phyloP scores from a whole-genome alignment of 345 rosid genomes.

The Eucalyptus sp. region DNA sequence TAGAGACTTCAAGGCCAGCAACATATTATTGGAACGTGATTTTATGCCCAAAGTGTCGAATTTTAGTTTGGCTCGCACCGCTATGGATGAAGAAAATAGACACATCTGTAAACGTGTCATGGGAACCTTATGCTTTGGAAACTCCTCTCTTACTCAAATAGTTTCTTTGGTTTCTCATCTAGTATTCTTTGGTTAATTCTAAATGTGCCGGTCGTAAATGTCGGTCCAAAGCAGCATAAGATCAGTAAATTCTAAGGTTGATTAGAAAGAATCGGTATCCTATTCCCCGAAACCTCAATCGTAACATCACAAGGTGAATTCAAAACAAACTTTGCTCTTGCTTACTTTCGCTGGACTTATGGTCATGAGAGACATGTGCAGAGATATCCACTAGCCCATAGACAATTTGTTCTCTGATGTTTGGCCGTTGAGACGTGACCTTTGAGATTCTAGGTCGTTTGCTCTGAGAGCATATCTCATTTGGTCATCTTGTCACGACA shows the following conservation, averaged over 20 bases:
- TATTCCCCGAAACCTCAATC: background rate
- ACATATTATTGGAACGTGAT: conserved; percentile 78
- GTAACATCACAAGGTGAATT: background rate
- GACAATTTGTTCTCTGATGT: background rate
- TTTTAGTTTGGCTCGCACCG: conserved; percentile 71
- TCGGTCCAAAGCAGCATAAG: background rate
- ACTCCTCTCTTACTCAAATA: background rate
- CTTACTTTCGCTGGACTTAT: background rate
- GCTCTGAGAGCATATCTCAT: no score
- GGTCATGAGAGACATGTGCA: background rate
- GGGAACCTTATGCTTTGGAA: conserved; percentile 73
- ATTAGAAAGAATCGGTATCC: background rate
- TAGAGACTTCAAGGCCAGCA: conserved; percentile 89
- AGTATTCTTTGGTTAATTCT: background rate
- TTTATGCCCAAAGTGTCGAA: conserved; percentile 82
- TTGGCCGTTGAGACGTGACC: background rate
- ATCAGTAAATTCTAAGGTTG: no score
- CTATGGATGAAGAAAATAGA: conserved; percentile 68
- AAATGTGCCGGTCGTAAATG: background rate
- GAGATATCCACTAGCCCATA: background rate
- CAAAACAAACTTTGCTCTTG: background rate
- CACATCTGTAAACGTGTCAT: conserved; percentile 83
- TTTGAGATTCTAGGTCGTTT: background rate
- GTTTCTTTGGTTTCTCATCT: background rate
- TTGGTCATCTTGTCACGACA: background rate